Evolutionary conservation across 208 protist genomes (phyloP), one percentile per base, ranked within the genome.

Genomic region (Endotrypanum monterogeii): DNA sequence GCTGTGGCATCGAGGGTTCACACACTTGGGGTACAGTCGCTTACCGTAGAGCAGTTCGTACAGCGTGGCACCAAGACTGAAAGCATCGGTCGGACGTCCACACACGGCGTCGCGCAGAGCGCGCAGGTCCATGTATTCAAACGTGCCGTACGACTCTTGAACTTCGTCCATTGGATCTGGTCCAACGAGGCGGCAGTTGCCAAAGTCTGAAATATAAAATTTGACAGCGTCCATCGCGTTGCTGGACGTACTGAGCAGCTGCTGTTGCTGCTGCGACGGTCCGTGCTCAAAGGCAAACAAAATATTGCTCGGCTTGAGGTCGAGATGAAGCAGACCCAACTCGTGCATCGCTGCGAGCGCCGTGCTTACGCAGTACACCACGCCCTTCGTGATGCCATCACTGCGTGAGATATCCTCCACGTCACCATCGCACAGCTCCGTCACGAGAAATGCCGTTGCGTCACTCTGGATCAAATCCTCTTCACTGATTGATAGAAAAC

Each of bases 151-250:
- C 4, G 84, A 84, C 46, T 88, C 89, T 2, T 66, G 65, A 2
- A 96, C 89, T 25, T 73, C 66, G 58, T 83, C 89, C n/a, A 77
- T 54, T 20, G 56, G 37, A 25, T 68, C 50, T 0, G 88, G 89
- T 0, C 85, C 88, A 39, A 96, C 85, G 37, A 96, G 70, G 32
- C 83, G 87, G 76, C 92, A 94, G 79, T 96, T 96, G 60, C 92
- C 92, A 66, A 95, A 96, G 79, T 96, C 92, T 46, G 85, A 92
- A 4, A 96, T 78, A 67, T 95, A 96, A 73, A 96, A 96, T 68
- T 92, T 93, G 25, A 94, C 69, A 9, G 87, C 78, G 2, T 71
- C 69, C 46, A 61, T 65, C 16, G 54, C 28, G n/a, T 57, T 7
- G 52, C 70, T 32, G 14, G 23, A 18, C 14, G 60, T 39, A 39